phyloP scores from a whole-genome alignment of 1,139 yeast genomes.

The Geotrichum candidum region DNA sequence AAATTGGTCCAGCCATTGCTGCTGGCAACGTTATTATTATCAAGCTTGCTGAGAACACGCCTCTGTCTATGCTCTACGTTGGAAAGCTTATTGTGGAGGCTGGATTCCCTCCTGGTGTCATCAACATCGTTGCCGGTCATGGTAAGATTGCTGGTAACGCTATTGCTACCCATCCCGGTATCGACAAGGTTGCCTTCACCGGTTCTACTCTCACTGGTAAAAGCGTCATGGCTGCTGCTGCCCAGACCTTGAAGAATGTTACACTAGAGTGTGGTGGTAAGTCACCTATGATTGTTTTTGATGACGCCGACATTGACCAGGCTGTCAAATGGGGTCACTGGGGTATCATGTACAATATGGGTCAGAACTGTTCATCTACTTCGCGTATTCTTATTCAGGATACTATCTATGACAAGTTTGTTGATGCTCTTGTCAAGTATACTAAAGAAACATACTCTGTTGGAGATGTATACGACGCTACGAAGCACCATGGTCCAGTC shows the following conservation, averaged over 20 bases:
- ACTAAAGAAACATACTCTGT: slow-evolving; percentile 48
- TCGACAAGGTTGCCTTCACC: slow-evolving; percentile 75
- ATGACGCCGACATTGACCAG: slow-evolving; percentile 61
- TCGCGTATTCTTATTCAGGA: slow-evolving; percentile 78
- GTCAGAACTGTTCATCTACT: slow-evolving; percentile 87
- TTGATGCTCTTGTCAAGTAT: slow-evolving; percentile 45
- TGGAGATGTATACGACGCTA: slow-evolving; percentile 37
- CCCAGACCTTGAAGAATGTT: slow-evolving; percentile 44
- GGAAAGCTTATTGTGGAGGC: slow-evolving; percentile 59
- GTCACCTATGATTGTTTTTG: slow-evolving; percentile 73
- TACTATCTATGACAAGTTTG: slow-evolving; percentile 61
- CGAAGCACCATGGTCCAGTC: slow-evolving; percentile 64
- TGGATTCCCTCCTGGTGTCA: slow-evolving; percentile 75
- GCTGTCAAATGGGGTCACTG: slow-evolving; percentile 56
- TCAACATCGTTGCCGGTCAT: slow-evolving; percentile 66
- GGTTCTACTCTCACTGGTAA: slow-evolving; percentile 80
- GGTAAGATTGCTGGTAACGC: slow-evolving; percentile 75
- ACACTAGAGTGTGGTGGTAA: slow-evolving; percentile 85
- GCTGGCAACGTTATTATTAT: slow-evolving; percentile 74
- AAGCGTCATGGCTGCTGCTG: slow-evolving; percentile 62
- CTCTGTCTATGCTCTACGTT: slow-evolving; percentile 65
- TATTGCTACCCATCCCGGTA: slow-evolving; percentile 57
- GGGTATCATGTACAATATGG: slow-evolving; percentile 75
- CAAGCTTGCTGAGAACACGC: slow-evolving; percentile 78
- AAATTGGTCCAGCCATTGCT: slow-evolving; percentile 76